These are phyloP conservation scores for Chlamydomonas sp. DNA, from an alignment of 139 green algal genomes.

Conservation along the genomic window DNA sequence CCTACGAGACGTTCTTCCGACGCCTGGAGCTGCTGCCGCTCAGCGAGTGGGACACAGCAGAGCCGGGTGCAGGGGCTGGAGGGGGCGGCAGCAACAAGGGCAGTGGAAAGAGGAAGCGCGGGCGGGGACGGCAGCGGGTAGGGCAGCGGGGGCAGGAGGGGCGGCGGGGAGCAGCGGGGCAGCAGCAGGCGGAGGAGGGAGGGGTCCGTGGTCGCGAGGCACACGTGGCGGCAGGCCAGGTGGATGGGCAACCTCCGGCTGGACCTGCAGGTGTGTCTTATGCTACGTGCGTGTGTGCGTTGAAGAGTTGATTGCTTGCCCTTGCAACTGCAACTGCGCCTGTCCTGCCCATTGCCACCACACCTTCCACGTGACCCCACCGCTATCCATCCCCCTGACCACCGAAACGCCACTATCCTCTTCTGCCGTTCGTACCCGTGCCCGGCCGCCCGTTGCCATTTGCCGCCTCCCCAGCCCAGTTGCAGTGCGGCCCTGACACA, in stretches of 20 bases:
- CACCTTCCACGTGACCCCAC: too few relatives aligned
- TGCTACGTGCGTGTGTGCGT: constrained; percentile 20
- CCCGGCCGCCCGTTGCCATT: too few relatives aligned
- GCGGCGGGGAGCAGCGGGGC: neutral
- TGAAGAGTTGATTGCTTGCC: constrained; percentile 8
- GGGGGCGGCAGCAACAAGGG: neutral
- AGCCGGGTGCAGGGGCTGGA: neutral
- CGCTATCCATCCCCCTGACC: too few relatives aligned
- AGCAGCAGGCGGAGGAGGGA: neutral
- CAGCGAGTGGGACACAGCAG: neutral
- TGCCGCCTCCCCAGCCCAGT: too few relatives aligned
- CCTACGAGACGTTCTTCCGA: constrained; percentile 13
- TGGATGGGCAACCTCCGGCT: constrained; percentile 44
- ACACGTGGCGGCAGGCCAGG: constrained; percentile 46
- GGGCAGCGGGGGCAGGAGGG: neutral
- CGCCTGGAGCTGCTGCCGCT: neutral
- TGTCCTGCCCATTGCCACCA: too few relatives aligned
- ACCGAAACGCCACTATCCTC: too few relatives aligned
- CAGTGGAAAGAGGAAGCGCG: neutral
- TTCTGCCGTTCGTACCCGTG: too few relatives aligned
- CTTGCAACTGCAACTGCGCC: neutral
- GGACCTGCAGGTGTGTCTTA: constrained; percentile 56
- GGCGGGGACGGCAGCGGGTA: neutral
- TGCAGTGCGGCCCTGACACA: too few relatives aligned
- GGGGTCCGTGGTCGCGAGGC: neutral